Base-by-base conservation (phyloP, 2,329 filamentous ascomycete species). In the Beauveria sp. region DNA sequence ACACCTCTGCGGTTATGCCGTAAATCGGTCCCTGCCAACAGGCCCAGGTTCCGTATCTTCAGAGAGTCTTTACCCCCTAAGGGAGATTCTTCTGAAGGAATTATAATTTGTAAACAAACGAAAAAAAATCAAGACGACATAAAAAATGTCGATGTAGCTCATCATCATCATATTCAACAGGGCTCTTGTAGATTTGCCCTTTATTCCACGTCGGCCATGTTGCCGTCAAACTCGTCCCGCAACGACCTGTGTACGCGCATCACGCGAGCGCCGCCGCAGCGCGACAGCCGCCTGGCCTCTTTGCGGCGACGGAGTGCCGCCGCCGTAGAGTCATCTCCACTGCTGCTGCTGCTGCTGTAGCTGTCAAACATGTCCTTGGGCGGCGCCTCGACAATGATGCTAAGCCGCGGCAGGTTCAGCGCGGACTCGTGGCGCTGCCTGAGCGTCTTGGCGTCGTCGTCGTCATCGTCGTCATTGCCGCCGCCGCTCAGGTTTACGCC, bases 261-360 rank as follows among this genome's bases (percentile, higher is more conserved):
- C 9, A 51, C 3, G 38, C 50, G 58, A 57, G 30, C 61, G 53
- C 16, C 49, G 61, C 6, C 53, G 55, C 34, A 58, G 60, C 24
- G 63, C 55, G 43, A 57, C 20, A 63, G 8, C 54, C 59, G 60
- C 55, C 66, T 65, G 55, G 68, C 62, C 9, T 66, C 69, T 4
- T n/a, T 54, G 26, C 63, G 67, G 2, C 63, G 63, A 4, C 34
- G 40, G 30, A 14, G 26, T 9, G 54, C 28, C 10, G 24, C 42
- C 2, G 47, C 47, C 22, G 38, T 16, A 14, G 30, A 12, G 3
- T 34, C 47, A n/a, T 8, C 18, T 38, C 34, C 34, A 38, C 34
- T 38, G 12, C 34, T 38, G 34, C 34, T 38, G 34, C 34, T 38
- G 34, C 34, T 38, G 34, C 34, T 38, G 34, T 14, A 14, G 34